Percentiles rank a stretch among this genome's conserved stretches.
phyloP scores from a whole-genome alignment of 2,329 filamentous ascomycete species.

The Knoxdaviesia proteae region DNA sequence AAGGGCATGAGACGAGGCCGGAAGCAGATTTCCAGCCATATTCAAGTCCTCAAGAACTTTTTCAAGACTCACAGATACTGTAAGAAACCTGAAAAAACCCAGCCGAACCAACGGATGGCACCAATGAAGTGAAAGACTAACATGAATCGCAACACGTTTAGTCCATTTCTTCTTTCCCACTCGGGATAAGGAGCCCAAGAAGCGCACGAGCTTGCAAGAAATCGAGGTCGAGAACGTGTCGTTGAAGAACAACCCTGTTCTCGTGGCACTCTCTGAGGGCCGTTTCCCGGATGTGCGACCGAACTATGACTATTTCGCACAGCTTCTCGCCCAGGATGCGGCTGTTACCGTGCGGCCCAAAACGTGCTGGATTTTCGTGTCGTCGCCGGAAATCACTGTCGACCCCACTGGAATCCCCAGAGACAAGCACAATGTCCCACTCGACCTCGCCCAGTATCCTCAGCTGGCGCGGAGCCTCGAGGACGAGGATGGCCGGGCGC shows the following conservation, averaged over 20 bases:
- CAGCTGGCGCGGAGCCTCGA: slow-evolving; percentile 34
- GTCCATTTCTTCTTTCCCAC: slow-evolving; percentile 40
- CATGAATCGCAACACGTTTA: slow-evolving; percentile 7
- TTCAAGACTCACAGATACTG: slow-evolving; percentile 41
- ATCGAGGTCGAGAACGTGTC: slow-evolving; percentile 22
- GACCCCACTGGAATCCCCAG: slow-evolving; percentile 24
- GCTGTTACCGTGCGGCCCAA: slow-evolving; percentile 33
- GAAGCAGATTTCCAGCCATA: slow-evolving; percentile 51
- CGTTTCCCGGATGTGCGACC: slow-evolving; percentile 35
- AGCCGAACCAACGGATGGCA: not conserved
- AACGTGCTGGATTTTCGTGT: slow-evolving; percentile 37
- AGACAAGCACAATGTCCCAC: slow-evolving; percentile 19
- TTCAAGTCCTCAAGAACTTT: slow-evolving; percentile 49
- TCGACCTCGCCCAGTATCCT: slow-evolving; percentile 29
- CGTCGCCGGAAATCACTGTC: slow-evolving; percentile 28
- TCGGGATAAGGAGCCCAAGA: slow-evolving; percentile 27
- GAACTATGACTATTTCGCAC: slow-evolving; percentile 40
- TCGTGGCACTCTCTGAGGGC: slow-evolving; percentile 36
- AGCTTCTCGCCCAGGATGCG: slow-evolving; percentile 31
- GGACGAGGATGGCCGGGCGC: slow-evolving; percentile 27
- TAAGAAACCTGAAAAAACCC: slow-evolving; percentile 17
- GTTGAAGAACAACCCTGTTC: slow-evolving; percentile 44
- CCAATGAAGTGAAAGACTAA: slow-evolving; percentile 4
- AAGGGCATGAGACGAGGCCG: slow-evolving; percentile 21
- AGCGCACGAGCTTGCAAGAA: slow-evolving; percentile 11